Evolutionary conservation across 2,329 filamentous ascomycete species (phyloP), one percentile per base, ranked within the genome.

Genomic region (Botrytis elliptica): DNA sequence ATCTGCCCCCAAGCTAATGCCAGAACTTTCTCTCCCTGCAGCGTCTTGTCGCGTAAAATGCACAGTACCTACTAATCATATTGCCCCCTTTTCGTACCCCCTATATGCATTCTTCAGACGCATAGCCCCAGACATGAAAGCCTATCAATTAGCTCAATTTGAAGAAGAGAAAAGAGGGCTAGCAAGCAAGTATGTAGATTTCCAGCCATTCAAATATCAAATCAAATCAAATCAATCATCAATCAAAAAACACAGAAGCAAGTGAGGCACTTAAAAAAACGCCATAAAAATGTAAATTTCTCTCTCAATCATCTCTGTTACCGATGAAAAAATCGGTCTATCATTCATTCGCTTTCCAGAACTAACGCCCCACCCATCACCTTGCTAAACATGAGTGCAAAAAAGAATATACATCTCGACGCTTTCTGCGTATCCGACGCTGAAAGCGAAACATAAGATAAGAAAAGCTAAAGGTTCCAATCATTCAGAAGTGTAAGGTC

Each of bases 291-390:
- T 69, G 36, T 69, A 57, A 44, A 59, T 57, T 42, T 57, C 38
- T 57, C 49, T 46, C 29, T 64, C 57, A 65, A 52, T 49, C 57
- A 64, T 29, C 69, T 70, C 20, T 49, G 5, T 67, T 38, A 33
- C 18, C 66, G 49, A 65, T 67, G 70, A 73, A 68, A 72, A 52
- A 74, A 68, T 60, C 70, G 71, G 70, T 75, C 76, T 76, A 78
- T 77, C 76, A 77, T 76, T 71, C 76, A 74, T 74, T 74, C 66
- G 49, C 25, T 69, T 57, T 69, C 66, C 66, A 69, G 66, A 69
- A 69, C 49, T 57, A 57, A 69, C 66, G 66, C 66, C 66, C 49
- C 52, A 57, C 49, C 66, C 66, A 69, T 33, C 49, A 69, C 66
- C 66, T 69, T 63, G 49, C 36, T 42, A 57, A 69, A 69, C 49